A percentile compares a stretch with the other conserved stretches of the same genome.
Evolutionary conservation across 2,329 filamentous ascomycete species (phyloP).

Genomic region (Penicillium capsulatum): DNA sequence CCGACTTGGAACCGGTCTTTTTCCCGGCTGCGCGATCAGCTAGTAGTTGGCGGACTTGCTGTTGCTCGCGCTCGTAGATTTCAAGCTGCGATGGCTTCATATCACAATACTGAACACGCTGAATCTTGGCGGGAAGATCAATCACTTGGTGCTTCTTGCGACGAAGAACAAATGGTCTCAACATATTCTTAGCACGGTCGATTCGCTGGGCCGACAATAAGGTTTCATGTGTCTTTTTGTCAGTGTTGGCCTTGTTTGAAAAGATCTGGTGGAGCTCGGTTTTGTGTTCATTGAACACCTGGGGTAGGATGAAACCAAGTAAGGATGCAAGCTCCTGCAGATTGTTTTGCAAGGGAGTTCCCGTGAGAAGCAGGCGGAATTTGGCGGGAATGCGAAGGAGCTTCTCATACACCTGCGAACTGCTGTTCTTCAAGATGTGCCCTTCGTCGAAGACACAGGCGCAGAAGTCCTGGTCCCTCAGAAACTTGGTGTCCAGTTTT

Average conservation of each 20-base stretch:
- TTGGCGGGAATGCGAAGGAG: slow-evolving; percentile 70
- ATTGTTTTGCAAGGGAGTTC: slow-evolving; percentile 95
- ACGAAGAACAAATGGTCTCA: slow-evolving; percentile 91
- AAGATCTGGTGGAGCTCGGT: slow-evolving; percentile 84
- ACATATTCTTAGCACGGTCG: slow-evolving; percentile 78
- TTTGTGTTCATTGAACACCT: slow-evolving; percentile 71
- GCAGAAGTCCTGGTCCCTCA: slow-evolving; percentile 56
- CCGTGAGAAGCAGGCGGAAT: slow-evolving; percentile 84
- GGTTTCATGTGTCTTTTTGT: slow-evolving; percentile 67
- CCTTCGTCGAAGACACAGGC: slow-evolving; percentile 85
- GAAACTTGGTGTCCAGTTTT: slow-evolving; percentile 59
- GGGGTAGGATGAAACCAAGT: slow-evolving; percentile 88
- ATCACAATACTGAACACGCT: slow-evolving; percentile 73
- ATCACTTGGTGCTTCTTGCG: slow-evolving; percentile 91
- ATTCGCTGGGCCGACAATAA: slow-evolving; percentile 85
- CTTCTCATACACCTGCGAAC: slow-evolving; percentile 74
- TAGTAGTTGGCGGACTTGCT: slow-evolving; percentile 56
- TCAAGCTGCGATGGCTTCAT: slow-evolving; percentile 67
- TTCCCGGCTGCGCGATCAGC: slow-evolving; percentile 56
- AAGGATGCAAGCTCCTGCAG: slow-evolving; percentile 86
- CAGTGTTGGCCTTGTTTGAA: slow-evolving; percentile 82
- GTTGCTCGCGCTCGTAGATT: slow-evolving; percentile 69
- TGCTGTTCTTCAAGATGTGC: slow-evolving; percentile 84
- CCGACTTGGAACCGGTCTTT: slow-evolving; percentile 51
- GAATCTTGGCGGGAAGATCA: slow-evolving; percentile 75